Evolutionary conservation across 768 basidiomycete species (phyloP), one percentile per base, ranked within the genome.

Genomic region (Epithele typhae): DNA sequence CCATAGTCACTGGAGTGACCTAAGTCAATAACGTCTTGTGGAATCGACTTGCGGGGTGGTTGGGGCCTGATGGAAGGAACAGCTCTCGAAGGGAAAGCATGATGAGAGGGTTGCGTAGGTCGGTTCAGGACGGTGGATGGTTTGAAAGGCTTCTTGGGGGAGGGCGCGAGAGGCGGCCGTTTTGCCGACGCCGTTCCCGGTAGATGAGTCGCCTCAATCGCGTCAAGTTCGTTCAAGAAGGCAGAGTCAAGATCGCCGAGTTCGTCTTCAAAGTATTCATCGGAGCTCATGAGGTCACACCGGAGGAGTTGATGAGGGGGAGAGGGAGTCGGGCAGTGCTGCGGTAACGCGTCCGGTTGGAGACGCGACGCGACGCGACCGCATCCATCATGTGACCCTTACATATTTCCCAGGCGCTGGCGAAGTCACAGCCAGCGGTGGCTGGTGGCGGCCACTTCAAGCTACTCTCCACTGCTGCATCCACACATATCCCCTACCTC

Each of bases 191-290:
- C 21, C 19, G 53, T 37, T 10, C 11, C 44, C 54, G 54, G 36
- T 38, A 51, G 48, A 58, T 79, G 72, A 14, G 77, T 73, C 9
- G 84, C 80, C 66, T 91, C 87, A 37, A 92, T 81, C 17, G 78
- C 74, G 58, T 87, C 82, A 19, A 91, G 71, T 57, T 84, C 73
- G 30, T 74, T 65, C 6, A 88, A 58, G 3, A 77, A 73, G 27
- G 73, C 76, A 36, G 75, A 75, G 63, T 88, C 75, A 24, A 65
- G 55, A 4, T 84, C 82, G 63, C 87, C 75, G 22, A 65, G 55
- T 4, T 84, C 82, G 51, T 80, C 81, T 51, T 78, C 77, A 60
- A 85, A 90, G 59, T 82, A 87, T 34, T 74, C 82, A 68, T 87
- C 87, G 27, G 84, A 87, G 70, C 81, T 85, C 86, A 90, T 87